Evolutionary conservation across 2,329 filamentous ascomycete genomes (phyloP).

Genomic region (Penicillium sp.): DNA sequence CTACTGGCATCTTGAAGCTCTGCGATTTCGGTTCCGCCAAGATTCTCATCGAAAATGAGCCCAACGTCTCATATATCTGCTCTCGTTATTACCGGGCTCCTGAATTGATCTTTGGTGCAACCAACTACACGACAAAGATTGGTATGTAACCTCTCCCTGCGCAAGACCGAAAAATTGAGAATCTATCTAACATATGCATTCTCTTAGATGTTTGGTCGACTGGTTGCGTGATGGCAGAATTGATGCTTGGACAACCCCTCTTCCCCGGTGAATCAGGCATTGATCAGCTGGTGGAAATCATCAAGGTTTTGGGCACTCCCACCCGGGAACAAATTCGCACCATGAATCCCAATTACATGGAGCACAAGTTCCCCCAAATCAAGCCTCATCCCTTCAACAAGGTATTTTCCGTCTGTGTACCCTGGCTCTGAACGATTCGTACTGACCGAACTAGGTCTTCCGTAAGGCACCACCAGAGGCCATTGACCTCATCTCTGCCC

Average conservation of each 20-base stretch:
- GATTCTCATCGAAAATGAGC: slow-evolving; percentile 97
- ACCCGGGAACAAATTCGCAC: slow-evolving; percentile 97
- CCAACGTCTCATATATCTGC: slow-evolving; percentile 99
- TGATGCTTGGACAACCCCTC: slow-evolving; percentile 96
- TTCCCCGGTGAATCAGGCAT: slow-evolving; percentile 99
- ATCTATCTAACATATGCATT: not conserved
- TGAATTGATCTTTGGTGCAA: slow-evolving; percentile 96
- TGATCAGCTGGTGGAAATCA: slow-evolving; percentile 97
- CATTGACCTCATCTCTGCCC: slow-evolving; percentile 88
- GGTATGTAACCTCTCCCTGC: slow-evolving; percentile 60
- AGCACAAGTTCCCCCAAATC: slow-evolving; percentile 99
- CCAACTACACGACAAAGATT: slow-evolving; percentile 99
- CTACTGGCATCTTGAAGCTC: slow-evolving; percentile 88
- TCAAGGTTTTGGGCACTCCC: slow-evolving; percentile 96
- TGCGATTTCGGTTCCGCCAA: slow-evolving; percentile 99
- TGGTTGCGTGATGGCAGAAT: slow-evolving; percentile 97
- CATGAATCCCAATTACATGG: slow-evolving; percentile 99
- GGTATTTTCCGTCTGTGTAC: slow-evolving; percentile 42
- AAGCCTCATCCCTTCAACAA: slow-evolving; percentile 99
- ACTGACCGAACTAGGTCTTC: slow-evolving; percentile 66
- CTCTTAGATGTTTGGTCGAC: slow-evolving; percentile 93
- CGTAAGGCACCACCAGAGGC: slow-evolving; percentile 90
- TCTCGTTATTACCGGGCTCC: slow-evolving; percentile 98
- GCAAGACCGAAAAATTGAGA: not conserved
- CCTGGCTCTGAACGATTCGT: not conserved